These are phyloP conservation scores for Bruguiera gymnorhiza DNA, from an alignment of 345 rosid genomes.

Conservation along the genomic window DNA sequence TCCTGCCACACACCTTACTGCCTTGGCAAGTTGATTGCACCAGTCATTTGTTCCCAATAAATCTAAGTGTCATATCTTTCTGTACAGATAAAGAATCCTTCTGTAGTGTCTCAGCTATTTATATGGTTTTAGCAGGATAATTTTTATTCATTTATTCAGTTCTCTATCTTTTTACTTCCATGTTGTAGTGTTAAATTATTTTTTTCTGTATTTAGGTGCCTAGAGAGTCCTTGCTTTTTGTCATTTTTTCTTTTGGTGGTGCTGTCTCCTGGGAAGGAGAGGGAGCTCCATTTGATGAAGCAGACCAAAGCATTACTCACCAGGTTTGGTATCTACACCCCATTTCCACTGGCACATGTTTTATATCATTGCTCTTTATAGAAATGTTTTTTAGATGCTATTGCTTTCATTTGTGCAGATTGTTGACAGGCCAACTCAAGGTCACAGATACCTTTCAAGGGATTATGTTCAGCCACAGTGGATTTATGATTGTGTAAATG, in stretches of 20 bases:
- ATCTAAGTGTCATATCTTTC: too few species aligned
- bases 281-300: conserved; percentile 75
- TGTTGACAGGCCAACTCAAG: conserved; percentile 85
- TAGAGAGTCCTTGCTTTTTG: conserved; percentile 84
- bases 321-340: conserved; percentile 51
- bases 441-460: conserved; percentile 75
- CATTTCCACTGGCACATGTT: neutral
- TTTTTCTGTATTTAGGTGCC: conserved; percentile 58
- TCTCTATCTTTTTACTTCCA: neutral
- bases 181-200: neutral
- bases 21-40: too few species aligned
- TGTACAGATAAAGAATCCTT: too few species aligned
- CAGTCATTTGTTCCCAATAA: too few species aligned
- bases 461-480: conserved; percentile 94
- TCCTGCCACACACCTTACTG: too few species aligned
- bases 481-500: conserved; percentile 79
- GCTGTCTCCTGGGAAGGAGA: conserved; percentile 94
- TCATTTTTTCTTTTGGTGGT: conserved; percentile 95
- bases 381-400: neutral
- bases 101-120: neutral
- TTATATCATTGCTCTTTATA: neutral
- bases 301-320: conserved; percentile 81
- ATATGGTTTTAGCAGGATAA: neutral
- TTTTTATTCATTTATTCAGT: neutral
- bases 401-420: conserved; percentile 47